Evolutionary conservation across 176 grass and related monocot genomes (phyloP).

Genomic region (Phoenix dactylifera): DNA sequence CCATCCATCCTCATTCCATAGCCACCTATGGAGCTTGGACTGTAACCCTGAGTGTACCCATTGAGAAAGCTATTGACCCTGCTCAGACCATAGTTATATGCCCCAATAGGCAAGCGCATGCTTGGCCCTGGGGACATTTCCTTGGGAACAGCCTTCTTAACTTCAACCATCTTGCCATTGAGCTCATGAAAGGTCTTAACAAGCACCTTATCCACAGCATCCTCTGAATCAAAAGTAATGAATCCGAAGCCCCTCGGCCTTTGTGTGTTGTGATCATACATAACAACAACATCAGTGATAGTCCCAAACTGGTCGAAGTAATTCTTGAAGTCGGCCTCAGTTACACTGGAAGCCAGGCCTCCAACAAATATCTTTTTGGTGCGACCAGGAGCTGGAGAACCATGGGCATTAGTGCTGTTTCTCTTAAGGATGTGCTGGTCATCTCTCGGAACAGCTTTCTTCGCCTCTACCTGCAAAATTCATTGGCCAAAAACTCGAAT

Average conservation of each 20-base stretch:
- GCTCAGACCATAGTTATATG: constrained; percentile 48
- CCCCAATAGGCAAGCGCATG: constrained; percentile 49
- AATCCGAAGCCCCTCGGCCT: constrained; percentile 93
- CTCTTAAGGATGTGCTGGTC: constrained; percentile 65
- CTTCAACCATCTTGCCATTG: constrained; percentile 95
- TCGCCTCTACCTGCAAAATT: constrained; percentile 68
- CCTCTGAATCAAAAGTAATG: constrained; percentile 95
- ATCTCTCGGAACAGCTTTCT: constrained; percentile 86
- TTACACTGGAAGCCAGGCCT: constrained; percentile 72
- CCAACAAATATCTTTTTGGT: constrained; percentile 97
- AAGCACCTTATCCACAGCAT: constrained; percentile 67
- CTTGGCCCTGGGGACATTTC: constrained; percentile 73
- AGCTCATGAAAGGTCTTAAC: constrained; percentile 87
- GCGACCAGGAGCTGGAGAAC: constrained; percentile 57
- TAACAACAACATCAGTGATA: constrained; percentile 85
- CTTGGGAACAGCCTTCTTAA: constrained; percentile 92
- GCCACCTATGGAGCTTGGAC: constrained; percentile 48
- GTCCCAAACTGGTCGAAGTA: constrained; percentile 92
- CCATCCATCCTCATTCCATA: constrained; percentile 80
- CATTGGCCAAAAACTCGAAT: constrained; percentile 2
- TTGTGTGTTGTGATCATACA: constrained; percentile 95
- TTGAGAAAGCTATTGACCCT: constrained; percentile 71
- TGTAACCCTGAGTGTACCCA: constrained; percentile 57
- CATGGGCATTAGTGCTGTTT: constrained; percentile 51
- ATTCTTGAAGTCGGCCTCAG: constrained; percentile 75